Percentiles rank a stretch among this genome's conserved stretches.
These are phyloP conservation scores for Crepidotus sp. DNA, from an alignment of 1,284 basidiomycete genomes.

Conservation along the genomic window DNA sequence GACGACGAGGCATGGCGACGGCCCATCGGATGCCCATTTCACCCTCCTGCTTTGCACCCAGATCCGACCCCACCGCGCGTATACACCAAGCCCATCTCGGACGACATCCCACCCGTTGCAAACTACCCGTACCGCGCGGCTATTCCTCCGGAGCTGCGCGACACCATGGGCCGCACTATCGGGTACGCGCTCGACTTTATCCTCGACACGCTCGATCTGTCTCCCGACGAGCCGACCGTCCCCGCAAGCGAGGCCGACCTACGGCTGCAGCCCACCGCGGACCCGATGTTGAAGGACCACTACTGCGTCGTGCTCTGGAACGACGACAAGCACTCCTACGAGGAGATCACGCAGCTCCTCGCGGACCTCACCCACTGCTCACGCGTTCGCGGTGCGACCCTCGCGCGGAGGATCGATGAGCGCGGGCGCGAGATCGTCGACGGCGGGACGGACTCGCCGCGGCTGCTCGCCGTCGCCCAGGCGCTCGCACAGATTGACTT, in stretches of 20 bases:
- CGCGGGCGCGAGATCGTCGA: conserved; percentile 83
- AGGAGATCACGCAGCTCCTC: conserved; percentile 80
- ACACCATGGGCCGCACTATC: conserved; percentile 67
- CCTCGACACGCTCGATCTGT: conserved; percentile 78
- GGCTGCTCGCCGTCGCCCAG: conserved; percentile 74
- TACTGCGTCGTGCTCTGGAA: conserved; percentile 91
- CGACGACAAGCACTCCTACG: conserved; percentile 94
- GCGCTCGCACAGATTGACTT: conserved; percentile 85
- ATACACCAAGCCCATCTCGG: conserved; percentile 28
- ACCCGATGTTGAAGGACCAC: conserved; percentile 70
- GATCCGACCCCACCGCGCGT: conserved; percentile 29
- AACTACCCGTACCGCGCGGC: conserved; percentile 48
- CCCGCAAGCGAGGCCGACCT: conserved; percentile 65
- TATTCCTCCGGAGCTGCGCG: conserved; percentile 57
- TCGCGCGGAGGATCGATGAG: conserved; percentile 70
- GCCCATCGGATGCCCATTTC: conserved; percentile 62
- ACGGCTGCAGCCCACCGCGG: conserved; percentile 61
- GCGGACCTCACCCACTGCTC: conserved; percentile 56
- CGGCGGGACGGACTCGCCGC: conserved; percentile 58
- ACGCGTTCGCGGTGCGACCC: conserved; percentile 54
- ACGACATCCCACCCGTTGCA: conserved; percentile 48
- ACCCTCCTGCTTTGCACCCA: conserved; percentile 36
- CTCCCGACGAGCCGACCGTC: conserved; percentile 69
- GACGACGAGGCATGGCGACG: conserved; percentile 79
- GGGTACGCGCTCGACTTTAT: conserved; percentile 78